Evolutionary conservation across 768 basidiomycete species (phyloP).

Genomic region (Austroboletus eburneus): DNA sequence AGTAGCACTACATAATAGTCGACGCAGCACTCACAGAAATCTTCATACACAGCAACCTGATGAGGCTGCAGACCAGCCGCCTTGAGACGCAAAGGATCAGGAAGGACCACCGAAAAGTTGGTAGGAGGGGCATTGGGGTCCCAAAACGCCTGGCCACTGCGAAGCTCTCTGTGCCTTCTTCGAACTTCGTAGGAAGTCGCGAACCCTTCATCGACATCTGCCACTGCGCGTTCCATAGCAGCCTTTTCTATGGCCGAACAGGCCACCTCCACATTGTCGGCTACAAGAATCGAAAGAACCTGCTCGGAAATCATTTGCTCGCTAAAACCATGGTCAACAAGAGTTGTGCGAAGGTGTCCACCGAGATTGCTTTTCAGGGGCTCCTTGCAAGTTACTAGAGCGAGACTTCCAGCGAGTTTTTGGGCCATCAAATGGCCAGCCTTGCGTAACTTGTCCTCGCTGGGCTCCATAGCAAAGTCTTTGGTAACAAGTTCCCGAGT

Average conservation of each 20-base stretch:
- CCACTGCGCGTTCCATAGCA: constrained; percentile 92
- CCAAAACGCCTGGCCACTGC: constrained; percentile 79
- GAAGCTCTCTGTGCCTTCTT: constrained; percentile 82
- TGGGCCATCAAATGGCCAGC: constrained; percentile 96
- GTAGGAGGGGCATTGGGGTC: constrained; percentile 72
- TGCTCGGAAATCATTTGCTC: constrained; percentile 85
- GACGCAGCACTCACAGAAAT: constrained; percentile 61
- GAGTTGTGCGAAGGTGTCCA: constrained; percentile 77
- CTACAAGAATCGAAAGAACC: constrained; percentile 72
- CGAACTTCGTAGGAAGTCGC: constrained; percentile 76
- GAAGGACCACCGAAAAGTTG: constrained; percentile 67
- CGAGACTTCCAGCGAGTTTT: constrained; percentile 93
- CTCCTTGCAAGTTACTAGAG: constrained; percentile 97
- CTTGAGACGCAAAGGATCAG: constrained; percentile 86
- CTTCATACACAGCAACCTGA: constrained; percentile 91
- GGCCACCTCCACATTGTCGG: constrained; percentile 90
- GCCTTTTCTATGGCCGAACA: constrained; percentile 95
- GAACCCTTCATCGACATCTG: constrained; percentile 91
- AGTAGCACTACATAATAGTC: constrained; percentile 8
- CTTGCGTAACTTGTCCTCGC: constrained; percentile 85
- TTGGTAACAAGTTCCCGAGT: constrained; percentile 93
- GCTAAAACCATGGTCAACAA: constrained; percentile 84
- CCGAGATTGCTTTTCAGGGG: constrained; percentile 90
- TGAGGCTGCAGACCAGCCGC: constrained; percentile 73
- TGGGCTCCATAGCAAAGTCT: constrained; percentile 91